These are phyloP conservation scores for Boletellus deceptivus DNA, from an alignment of 1,284 basidiomycete genomes.

Conservation along the genomic window DNA sequence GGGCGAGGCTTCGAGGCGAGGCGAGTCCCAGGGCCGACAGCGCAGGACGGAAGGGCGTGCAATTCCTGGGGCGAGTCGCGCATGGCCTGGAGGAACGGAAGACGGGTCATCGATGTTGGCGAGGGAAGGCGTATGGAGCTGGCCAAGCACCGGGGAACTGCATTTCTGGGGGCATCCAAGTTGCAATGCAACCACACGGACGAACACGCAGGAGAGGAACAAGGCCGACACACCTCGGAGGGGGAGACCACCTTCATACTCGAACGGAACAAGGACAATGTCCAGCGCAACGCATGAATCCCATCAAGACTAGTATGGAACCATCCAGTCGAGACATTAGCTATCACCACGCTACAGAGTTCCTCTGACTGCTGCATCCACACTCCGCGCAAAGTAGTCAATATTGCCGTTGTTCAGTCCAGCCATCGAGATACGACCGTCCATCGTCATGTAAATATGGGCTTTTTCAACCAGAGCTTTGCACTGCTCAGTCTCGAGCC, in stretches of 20 bases:
- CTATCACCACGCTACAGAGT: slow-evolving; percentile 51
- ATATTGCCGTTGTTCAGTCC: slow-evolving; percentile 90
- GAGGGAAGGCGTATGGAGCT: slow-evolving; percentile 12
- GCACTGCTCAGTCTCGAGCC: slow-evolving; percentile 81
- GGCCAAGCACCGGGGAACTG: slow-evolving; percentile 28
- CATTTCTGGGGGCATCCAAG: slow-evolving; percentile 22
- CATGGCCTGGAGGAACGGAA: slow-evolving; percentile 12
- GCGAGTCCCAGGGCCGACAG: slow-evolving; percentile 12
- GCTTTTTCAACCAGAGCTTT: slow-evolving; percentile 87
- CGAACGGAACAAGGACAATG: slow-evolving; percentile 12
- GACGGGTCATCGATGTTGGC: neutral
- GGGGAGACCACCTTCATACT: slow-evolving; percentile 13
- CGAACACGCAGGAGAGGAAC: neutral
- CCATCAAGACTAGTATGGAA: slow-evolving; percentile 25
- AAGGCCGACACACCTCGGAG: slow-evolving; percentile 16
- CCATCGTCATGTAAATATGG: slow-evolving; percentile 90
- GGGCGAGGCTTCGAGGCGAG: slow-evolving; percentile 16
- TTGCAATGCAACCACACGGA: slow-evolving; percentile 20
- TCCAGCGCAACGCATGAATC: slow-evolving; percentile 16
- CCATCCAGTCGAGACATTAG: slow-evolving; percentile 21
- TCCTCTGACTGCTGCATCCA: slow-evolving; percentile 82
- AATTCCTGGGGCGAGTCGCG: slow-evolving; percentile 19
- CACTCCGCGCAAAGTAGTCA: slow-evolving; percentile 86
- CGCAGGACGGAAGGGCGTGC: neutral
- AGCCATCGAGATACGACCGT: slow-evolving; percentile 95